Evolutionary conservation across 257 asterid genomes (phyloP).

Genomic region (Orobanche coerulescens): DNA sequence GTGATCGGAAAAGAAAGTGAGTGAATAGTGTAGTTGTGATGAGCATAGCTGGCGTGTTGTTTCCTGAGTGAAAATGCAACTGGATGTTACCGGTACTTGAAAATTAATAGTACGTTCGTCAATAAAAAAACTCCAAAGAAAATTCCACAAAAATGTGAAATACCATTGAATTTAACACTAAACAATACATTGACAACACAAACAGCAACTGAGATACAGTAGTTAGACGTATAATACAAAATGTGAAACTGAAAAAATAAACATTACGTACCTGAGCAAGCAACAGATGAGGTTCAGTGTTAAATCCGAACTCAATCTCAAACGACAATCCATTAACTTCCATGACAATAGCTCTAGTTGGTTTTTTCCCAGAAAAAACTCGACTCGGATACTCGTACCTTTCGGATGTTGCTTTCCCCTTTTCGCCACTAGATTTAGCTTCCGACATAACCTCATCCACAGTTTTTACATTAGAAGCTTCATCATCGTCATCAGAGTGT

Average conservation of each 20-base stretch:
- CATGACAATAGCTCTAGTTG: slow-evolving; percentile 29
- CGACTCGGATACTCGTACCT: not conserved
- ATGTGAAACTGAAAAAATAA: not conserved
- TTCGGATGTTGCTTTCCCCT: slow-evolving; percentile 14
- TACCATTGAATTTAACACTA: no score
- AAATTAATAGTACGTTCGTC: no score
- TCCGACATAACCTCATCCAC: slow-evolving; percentile 27
- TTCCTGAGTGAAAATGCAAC: not conserved
- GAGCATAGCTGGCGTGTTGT: not conserved
- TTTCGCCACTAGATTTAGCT: slow-evolving; percentile 29
- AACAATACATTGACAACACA: not conserved
- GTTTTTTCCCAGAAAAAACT: slow-evolving; percentile 11
- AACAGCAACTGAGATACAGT: not conserved
- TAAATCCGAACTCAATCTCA: slow-evolving; percentile 52
- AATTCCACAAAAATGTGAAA: no score
- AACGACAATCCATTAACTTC: slow-evolving; percentile 37
- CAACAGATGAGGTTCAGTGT: slow-evolving; percentile 66
- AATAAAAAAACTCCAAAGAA: no score
- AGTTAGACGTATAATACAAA: not conserved
- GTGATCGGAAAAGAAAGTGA: not conserved
- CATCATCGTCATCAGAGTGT: slow-evolving; percentile 26
- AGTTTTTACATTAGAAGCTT: slow-evolving; percentile 24
- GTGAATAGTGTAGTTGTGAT: not conserved
- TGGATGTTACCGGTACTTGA: no score
- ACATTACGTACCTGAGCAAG: slow-evolving; percentile 71